Evolutionary conservation across 2,329 filamentous ascomycete species (phyloP).

Genomic region (Emmonsiellopsis sp.): DNA sequence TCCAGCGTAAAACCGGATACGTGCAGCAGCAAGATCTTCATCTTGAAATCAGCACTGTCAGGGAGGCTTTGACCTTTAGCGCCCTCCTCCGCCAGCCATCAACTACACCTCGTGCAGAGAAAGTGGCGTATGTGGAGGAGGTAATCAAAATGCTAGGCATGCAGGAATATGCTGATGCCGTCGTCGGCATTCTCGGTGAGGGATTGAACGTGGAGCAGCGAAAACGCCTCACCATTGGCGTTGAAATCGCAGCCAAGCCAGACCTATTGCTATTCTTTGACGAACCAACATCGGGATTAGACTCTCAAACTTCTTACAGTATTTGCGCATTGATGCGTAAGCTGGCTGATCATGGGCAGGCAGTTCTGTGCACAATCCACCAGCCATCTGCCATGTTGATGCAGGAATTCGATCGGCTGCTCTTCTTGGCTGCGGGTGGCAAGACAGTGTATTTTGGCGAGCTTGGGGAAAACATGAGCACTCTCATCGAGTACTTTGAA

Average conservation of each 20-base stretch:
- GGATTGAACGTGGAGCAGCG: conserved; percentile 55
- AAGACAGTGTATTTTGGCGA: conserved; percentile 63
- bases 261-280: conserved; percentile 85
- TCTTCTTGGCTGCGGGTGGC: conserved; percentile 57
- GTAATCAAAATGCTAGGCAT: conserved; percentile 89
- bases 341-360: conserved; percentile 78
- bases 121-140: conserved; percentile 79
- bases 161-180: conserved; percentile 79
- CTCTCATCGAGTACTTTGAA: conserved; percentile 56
- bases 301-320: conserved; percentile 88
- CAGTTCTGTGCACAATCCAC: conserved; percentile 91
- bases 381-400: conserved; percentile 95
- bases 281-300: conserved; percentile 88
- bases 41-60: conserved; percentile 72
- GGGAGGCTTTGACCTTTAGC: conserved; percentile 79
- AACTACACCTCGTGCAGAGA: conserved; percentile 61
- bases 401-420: conserved; percentile 64
- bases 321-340: conserved; percentile 84
- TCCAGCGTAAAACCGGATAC: conserved; percentile 79
- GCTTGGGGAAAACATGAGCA: conserved; percentile 52
- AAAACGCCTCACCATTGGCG: conserved; percentile 81
- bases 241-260: conserved; percentile 88
- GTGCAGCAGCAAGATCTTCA: conserved; percentile 65
- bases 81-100: conserved; percentile 77
- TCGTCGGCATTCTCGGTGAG: conserved; percentile 85